Evolutionary conservation across 352 stramenopile species (phyloP).

Genomic region (Globisporangium barbulae): DNA sequence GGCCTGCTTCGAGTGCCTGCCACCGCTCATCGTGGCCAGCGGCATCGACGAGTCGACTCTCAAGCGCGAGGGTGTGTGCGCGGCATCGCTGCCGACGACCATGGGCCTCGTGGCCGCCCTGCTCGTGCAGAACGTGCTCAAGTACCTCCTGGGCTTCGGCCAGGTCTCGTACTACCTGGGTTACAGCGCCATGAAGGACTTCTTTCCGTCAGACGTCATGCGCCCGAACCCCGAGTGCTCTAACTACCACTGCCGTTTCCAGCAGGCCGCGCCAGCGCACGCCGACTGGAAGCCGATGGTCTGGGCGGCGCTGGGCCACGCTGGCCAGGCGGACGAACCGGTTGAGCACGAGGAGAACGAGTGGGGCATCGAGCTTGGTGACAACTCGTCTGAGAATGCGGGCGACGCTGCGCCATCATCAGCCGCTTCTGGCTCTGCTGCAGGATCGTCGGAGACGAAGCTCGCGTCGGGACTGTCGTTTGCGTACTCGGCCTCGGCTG

Average conservation of each 20-base stretch:
- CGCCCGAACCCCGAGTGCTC: slow-evolving; percentile 82
- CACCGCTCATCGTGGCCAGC: slow-evolving; percentile 80
- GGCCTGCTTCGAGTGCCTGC: slow-evolving; percentile 88
- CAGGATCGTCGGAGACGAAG: slow-evolving; percentile 16
- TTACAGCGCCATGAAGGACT: slow-evolving; percentile 88
- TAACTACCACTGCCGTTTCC: slow-evolving; percentile 69
- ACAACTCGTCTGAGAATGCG: slow-evolving; percentile 10
- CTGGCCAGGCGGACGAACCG: slow-evolving; percentile 37
- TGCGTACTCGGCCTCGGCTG: slow-evolving; percentile 34
- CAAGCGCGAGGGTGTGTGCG: slow-evolving; percentile 87
- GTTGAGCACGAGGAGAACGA: slow-evolving; percentile 81
- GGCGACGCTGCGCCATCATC: slow-evolving; percentile 15
- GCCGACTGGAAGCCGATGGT: slow-evolving; percentile 67
- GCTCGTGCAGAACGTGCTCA: slow-evolving; percentile 88
- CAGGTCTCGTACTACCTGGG: slow-evolving; percentile 87
- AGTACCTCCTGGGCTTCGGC: slow-evolving; percentile 83
- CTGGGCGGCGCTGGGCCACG: slow-evolving; percentile 56
- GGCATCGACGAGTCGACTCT: slow-evolving; percentile 86
- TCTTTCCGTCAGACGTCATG: slow-evolving; percentile 82
- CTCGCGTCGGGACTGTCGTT: slow-evolving; percentile 58
- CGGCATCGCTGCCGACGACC: slow-evolving; percentile 85
- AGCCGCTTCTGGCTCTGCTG: slow-evolving; percentile 1
- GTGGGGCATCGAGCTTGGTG: slow-evolving; percentile 81
- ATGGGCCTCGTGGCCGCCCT: slow-evolving; percentile 87
- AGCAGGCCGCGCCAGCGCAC: slow-evolving; percentile 51